Base-by-base conservation (phyloP, 1,284 basidiomycete genomes). In the Puccinia horiana region DNA sequence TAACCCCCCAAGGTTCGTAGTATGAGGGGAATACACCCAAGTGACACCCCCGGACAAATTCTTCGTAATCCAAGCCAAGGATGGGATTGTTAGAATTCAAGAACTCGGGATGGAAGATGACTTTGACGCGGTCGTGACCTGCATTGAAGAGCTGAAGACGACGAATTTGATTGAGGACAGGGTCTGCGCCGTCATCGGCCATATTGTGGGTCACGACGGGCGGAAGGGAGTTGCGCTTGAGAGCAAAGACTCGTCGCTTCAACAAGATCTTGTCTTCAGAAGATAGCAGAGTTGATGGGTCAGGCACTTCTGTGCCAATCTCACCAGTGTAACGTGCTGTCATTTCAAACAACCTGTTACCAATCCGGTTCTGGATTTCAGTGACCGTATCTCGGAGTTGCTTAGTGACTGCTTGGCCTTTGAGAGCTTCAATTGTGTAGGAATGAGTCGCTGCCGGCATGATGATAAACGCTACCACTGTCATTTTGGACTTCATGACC, bases 71-170 rank as follows among this genome's bases (percentile, higher is more conserved):
- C 83, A 99, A 90, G 1, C 95, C 95, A 32, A 99, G 89, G 82
- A 98, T 97, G 0, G 96, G 96, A 88, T 98, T 98, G 89, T 96
- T 98, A 83, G 94, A 92, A 88, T 96, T 98, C 86, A 99, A 88
- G 89, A 99, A 99, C 87, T 99, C 96, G 5, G 96, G 96, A 88
- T 99, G 96, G 91, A 99, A 99, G 81, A 99, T 91, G 86, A 98
- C 91, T 89, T 98, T 98, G 88, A 98, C 96, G 77, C 93, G 90
- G 86, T 99, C 96, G 49, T 89, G 86, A 32, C 90, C 88, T 54
- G 90, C 87, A 88, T 98, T 98, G 91, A 98, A 98, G 47, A 98
- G 89, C 87, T 95, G 92, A 40, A 97, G 95, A 20, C 94, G 91
- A 40, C 96, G 91, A 83, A 99, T 93, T 87, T 98, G 74, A 88